Evolutionary conservation across 495 filamentous ascomycete genomes (phyloP).

Genomic region (Neurospora cerealis): DNA sequence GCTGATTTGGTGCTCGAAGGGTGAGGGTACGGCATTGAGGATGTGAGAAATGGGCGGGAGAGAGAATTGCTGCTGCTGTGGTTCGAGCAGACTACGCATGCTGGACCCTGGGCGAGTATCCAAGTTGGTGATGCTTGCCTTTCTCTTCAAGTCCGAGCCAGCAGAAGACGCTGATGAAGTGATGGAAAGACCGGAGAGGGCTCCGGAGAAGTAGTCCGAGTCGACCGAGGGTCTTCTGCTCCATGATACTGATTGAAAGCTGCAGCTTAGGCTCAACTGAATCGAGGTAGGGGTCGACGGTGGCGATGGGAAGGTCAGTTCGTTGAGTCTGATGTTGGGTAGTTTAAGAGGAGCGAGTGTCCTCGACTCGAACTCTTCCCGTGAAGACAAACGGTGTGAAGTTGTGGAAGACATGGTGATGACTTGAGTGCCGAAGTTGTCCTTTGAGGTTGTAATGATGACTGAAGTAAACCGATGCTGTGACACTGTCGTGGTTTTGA

Average conservation of each 20-base stretch:
- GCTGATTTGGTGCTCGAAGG: not conserved
- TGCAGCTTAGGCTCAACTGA: not conserved
- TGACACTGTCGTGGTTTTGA: not conserved
- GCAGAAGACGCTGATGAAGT: not conserved
- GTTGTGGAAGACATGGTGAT: not conserved
- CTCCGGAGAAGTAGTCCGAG: not conserved
- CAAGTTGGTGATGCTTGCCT: not conserved
- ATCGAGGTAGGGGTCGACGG: not conserved
- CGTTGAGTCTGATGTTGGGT: not conserved
- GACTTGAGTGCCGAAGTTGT: not conserved
- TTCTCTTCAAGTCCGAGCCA: not conserved
- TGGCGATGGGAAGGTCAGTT: not conserved
- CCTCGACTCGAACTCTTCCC: not conserved
- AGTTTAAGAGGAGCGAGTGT: not conserved
- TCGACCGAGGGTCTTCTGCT: not conserved
- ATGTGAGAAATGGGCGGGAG: constrained; percentile 12
- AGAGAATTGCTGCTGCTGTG: not conserved
- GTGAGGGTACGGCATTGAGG: constrained; percentile 3
- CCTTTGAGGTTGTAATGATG: not conserved
- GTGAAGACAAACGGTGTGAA: not conserved
- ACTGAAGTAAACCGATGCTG: not conserved
- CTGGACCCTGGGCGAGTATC: not conserved
- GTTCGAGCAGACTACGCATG: not conserved
- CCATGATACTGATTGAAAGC: not conserved
- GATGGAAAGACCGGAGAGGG: not conserved